Evolutionary conservation across 1,284 basidiomycete genomes (phyloP).

Genomic region (Moniliophthora roreri): DNA sequence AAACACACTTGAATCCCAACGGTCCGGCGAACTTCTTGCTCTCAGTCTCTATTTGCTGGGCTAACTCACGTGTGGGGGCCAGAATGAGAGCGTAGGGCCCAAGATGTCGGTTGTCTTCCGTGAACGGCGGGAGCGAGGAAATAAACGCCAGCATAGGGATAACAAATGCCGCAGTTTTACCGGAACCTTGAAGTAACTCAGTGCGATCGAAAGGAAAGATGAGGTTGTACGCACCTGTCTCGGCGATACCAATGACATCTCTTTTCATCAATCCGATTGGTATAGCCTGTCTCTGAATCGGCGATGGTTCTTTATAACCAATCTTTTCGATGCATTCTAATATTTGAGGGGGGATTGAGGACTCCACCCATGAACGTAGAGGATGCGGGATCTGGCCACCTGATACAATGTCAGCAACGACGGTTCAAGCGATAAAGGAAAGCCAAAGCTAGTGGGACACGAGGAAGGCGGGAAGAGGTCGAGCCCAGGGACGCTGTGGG

Average conservation of each 20-base stretch:
- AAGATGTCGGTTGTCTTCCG: conserved; percentile 89
- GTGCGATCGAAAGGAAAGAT: conserved; percentile 4
- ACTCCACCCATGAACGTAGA: conserved; percentile 90
- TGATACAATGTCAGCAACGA: conserved; percentile 24
- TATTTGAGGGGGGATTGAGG: conserved; percentile 77
- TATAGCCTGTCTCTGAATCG: conserved; percentile 97
- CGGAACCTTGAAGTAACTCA: conserved; percentile 71
- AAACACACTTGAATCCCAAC: conserved; percentile 90
- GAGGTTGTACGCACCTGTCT: conserved; percentile 62
- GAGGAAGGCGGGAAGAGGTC: neutral
- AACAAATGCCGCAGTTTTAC: conserved; percentile 99
- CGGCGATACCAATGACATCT: conserved; percentile 97
- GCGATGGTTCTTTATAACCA: conserved; percentile 95
- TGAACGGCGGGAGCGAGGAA: conserved; percentile 78
- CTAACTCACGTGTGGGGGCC: conserved; percentile 95
- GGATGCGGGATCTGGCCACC: conserved; percentile 94
- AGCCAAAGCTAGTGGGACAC: neutral
- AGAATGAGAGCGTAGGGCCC: conserved; percentile 94
- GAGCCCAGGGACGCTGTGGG: too few species aligned
- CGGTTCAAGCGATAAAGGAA: too few species aligned
- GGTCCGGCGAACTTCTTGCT: conserved; percentile 88
- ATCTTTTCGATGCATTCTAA: conserved; percentile 85
- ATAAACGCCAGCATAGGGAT: conserved; percentile 98
- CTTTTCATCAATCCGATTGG: conserved; percentile 95
- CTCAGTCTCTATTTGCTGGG: conserved; percentile 96